Conservation (phyloP, 192 early-diverging fungal genomes). For the Coemansia sp. region DNA sequence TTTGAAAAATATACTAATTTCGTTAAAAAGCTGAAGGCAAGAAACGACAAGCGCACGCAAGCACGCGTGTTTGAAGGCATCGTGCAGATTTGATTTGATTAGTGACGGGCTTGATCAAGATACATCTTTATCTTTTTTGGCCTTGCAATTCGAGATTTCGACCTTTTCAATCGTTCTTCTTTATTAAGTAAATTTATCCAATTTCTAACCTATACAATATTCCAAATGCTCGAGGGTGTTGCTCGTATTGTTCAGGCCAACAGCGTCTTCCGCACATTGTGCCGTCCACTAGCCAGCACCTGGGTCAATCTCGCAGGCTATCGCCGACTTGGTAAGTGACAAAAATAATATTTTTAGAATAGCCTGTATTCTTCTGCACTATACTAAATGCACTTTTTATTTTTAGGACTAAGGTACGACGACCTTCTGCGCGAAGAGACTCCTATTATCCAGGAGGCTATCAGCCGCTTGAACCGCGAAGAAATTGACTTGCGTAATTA, state of each 20-base stretch:
- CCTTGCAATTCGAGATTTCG: not conserved
- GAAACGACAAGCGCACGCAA: not conserved
- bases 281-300: constrained; percentile 62
- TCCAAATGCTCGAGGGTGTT: constrained; percentile 34
- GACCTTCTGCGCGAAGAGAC: constrained; percentile 88
- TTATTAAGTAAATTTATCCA: not conserved
- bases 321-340: constrained; percentile 67
- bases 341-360: not conserved
- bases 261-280: constrained; percentile 38
- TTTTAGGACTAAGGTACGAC: constrained; percentile 81
- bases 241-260: constrained; percentile 45
- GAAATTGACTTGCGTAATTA: constrained; percentile 74
- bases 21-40: not conserved
- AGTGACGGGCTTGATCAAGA: not conserved
- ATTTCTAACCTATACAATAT: constrained; percentile 2
- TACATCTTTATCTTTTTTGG: not conserved
- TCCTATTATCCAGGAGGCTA: constrained; percentile 77
- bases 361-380: not conserved
- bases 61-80: not conserved
- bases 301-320: constrained; percentile 72
- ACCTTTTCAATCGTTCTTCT: not conserved
- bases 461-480: constrained; percentile 71
- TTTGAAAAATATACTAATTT: not conserved
- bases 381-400: constrained; percentile 19
- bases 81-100: not conserved